Evolutionary conservation across 73 alveolate genomes (phyloP).

Genomic region (Halteria grandinella): DNA sequence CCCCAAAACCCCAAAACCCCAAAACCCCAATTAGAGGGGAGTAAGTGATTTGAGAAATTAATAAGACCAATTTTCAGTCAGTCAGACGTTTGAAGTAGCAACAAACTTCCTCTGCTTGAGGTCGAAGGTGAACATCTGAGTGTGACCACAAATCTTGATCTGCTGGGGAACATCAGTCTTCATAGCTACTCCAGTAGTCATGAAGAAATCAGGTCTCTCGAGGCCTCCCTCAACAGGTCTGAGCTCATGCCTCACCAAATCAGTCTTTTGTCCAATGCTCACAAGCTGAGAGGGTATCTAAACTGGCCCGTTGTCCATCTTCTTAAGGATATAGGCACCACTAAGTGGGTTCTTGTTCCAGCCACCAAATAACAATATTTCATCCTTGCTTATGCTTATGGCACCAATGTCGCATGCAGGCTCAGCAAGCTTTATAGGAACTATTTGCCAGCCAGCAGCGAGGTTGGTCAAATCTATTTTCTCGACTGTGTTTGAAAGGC

Average conservation of each 20-base stretch:
- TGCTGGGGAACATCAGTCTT: not conserved
- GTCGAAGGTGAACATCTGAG: slow-evolving; percentile 29
- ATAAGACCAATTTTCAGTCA: no score
- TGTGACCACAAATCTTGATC: slow-evolving; percentile 41
- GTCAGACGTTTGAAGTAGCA: slow-evolving; percentile 20
- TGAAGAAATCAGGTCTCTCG: slow-evolving; percentile 38
- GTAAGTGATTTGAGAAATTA: no score
- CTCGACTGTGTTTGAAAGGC: not conserved
- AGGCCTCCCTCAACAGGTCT: slow-evolving; percentile 25
- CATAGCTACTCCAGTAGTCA: slow-evolving; percentile 38
- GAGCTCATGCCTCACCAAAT: slow-evolving; percentile 8
- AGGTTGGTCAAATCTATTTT: slow-evolving; percentile 1
- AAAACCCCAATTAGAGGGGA: no score
- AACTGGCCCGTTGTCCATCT: not conserved
- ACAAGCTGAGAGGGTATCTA: not conserved
- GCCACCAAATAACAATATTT: slow-evolving; percentile 39
- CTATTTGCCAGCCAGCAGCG: not conserved
- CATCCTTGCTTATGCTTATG: slow-evolving; percentile 4
- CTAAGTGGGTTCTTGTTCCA: slow-evolving; percentile 45
- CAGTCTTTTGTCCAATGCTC: no score
- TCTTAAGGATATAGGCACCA: slow-evolving; percentile 26
- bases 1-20: no score
- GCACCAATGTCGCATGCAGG: slow-evolving; percentile 28
- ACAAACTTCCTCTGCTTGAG: slow-evolving; percentile 7
- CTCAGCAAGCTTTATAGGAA: slow-evolving; percentile 1